These are phyloP conservation scores for Coemansia sp. DNA, from an alignment of 192 early-diverging fungal species.

Conservation along the genomic window DNA sequence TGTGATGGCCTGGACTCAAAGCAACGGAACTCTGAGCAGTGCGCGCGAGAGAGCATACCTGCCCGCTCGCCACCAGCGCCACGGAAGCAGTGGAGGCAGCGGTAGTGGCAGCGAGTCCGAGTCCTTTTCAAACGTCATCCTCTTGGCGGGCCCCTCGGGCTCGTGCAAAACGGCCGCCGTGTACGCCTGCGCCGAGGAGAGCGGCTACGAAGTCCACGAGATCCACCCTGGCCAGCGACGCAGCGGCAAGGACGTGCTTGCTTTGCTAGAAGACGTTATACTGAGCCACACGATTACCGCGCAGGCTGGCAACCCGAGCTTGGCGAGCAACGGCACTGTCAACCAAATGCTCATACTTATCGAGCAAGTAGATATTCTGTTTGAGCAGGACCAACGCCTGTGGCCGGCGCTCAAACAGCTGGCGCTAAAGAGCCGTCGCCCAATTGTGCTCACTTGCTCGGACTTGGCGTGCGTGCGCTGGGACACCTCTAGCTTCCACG, in stretches of 20 bases:
- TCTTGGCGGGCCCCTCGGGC: constrained; percentile 71
- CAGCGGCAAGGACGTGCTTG: constrained; percentile 71
- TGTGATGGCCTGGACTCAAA: constrained; percentile 40
- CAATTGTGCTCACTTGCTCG: constrained; percentile 85
- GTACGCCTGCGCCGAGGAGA: constrained; percentile 71
- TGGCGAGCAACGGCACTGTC: constrained; percentile 2
- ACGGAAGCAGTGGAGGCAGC: constrained; percentile 20
- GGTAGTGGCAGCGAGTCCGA: constrained; percentile 47
- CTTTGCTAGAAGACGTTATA: constrained; percentile 69
- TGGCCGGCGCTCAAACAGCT: constrained; percentile 73
- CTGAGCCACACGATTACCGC: constrained; percentile 71
- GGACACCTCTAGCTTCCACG: constrained; percentile 29
- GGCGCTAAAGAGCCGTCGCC: constrained; percentile 71
- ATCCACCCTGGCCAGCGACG: constrained; percentile 69
- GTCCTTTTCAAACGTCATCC: constrained; percentile 57
- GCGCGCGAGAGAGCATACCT: constrained; percentile 22
- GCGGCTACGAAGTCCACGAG: constrained; percentile 78
- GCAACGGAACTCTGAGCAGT: constrained; percentile 35
- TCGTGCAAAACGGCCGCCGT: constrained; percentile 76
- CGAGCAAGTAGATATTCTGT: constrained; percentile 82
- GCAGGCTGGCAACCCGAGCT: constrained; percentile 1
- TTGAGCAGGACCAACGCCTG: constrained; percentile 80
- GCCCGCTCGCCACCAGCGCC: constrained; percentile 15
- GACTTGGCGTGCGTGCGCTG: constrained; percentile 35
- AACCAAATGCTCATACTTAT: constrained; percentile 76